Base-by-base conservation (phyloP, 1,284 basidiomycete genomes). In the Coniferiporia weirii region DNA sequence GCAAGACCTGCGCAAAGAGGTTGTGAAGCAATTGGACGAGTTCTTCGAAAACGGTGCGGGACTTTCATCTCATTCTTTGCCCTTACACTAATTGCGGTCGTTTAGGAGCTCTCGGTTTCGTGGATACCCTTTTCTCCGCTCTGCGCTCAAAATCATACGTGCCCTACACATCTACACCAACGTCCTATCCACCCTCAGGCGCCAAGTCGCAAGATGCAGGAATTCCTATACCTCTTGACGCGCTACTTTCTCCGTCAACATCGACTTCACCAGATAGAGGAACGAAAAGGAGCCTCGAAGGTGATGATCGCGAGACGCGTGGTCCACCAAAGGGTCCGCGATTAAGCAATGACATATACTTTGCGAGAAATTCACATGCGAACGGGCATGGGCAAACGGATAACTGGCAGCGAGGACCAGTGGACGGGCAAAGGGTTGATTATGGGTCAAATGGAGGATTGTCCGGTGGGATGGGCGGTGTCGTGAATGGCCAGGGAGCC, bases 1-100 rank as follows among this genome's bases (percentile, higher is more conserved):
- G 68, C 71, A 73, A n/a, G 89, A 95, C 64, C 86, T 97, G 78
- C 80, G 88, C 65, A 83, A 85, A 63, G 90, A 93, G 69, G 77
- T 98, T 55, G 72, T 79, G 8, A 70, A 80, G 1, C 93, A 97
- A 70, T 78, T 98, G 60, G 85, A 89, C 57, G 95, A 97, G 73
- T 98, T 98, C 72, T 80, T 98, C 49, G 94, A 94, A 74, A 90
- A 89, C 75, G 86, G 93, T 91, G 63, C 66, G 79, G 71, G 13
- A 17, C 63, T 9, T 40, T 43, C 20, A 20, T 50, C 10, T 52
- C 20, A 59, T 8, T 48, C 51, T 51, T 57, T 44, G 48, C 60
- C 59, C 57, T 66, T 57, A 62, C 64, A 59, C 62, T 52, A 27
- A 27, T 15, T 3, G n/a, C 38, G 3, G 8, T 10, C 15, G 9